phyloP scores from a whole-genome alignment of 2,329 filamentous ascomycete genomes.

The Aureobasidium namibiae region DNA sequence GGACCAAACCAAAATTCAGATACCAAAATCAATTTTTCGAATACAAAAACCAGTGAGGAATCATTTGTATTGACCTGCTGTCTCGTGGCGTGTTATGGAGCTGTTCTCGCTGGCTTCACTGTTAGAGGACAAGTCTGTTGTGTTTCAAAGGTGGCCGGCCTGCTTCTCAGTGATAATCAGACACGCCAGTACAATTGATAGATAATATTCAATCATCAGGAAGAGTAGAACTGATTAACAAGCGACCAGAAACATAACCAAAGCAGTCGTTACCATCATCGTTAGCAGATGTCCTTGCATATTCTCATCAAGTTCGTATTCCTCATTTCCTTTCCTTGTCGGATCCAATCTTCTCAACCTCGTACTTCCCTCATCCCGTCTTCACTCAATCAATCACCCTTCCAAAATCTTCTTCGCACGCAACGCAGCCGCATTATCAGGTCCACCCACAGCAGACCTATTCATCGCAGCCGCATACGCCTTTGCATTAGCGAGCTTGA shows the following conservation, averaged over 20 bases:
- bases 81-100: neutral
- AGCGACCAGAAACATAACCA: too few relatives aligned
- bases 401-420: constrained; percentile 6
- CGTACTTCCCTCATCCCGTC: too few relatives aligned
- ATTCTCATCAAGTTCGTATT: neutral
- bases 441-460: neutral
- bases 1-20: neutral
- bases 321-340: neutral
- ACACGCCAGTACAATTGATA: too few relatives aligned
- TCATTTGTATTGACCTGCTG: neutral
- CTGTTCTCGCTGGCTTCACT: too few relatives aligned
- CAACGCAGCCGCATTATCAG: neutral
- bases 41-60: neutral
- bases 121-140: too few relatives aligned
- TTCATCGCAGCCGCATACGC: neutral
- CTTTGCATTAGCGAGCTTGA: neutral
- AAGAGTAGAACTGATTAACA: too few relatives aligned
- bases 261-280: too few relatives aligned
- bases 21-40: neutral
- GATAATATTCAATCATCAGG: too few relatives aligned
- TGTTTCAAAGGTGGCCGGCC: too few relatives aligned
- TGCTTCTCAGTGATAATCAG: too few relatives aligned
- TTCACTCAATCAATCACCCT: neutral
- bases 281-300: too few relatives aligned
- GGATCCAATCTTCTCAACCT: neutral